These are phyloP conservation scores for Piper longum DNA, from an alignment of 164 flowering plant species.

Conservation along the genomic window DNA sequence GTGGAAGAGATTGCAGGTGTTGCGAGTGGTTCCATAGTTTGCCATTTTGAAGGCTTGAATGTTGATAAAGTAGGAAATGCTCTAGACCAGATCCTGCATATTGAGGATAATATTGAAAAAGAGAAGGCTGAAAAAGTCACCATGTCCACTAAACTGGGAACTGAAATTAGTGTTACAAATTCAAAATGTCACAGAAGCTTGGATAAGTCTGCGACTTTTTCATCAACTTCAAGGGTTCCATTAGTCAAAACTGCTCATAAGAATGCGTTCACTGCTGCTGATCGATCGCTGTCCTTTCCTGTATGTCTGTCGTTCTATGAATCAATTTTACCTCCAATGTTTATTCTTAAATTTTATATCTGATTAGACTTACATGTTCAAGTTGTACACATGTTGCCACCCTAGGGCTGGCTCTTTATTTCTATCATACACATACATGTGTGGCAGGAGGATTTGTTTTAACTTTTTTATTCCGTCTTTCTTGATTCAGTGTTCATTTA, in stretches of 20 bases:
- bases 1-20: not conserved
- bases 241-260: conserved; percentile 2
- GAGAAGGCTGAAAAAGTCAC: not conserved
- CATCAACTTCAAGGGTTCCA: conserved; percentile 5
- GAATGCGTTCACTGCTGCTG: conserved; percentile 3
- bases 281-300: conserved; percentile 27
- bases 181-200: conserved; percentile 11
- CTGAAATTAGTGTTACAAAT: not conserved
- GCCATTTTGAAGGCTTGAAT: not conserved
- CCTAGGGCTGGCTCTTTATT: not conserved
- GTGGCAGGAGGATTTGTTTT: no score
- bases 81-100: conserved; percentile 10
- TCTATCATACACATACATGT: no score
- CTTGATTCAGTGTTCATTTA: not conserved
- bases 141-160: not conserved
- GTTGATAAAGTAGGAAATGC: conserved; percentile 17
- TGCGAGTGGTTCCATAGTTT: not conserved
- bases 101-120: conserved; percentile 18
- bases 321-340: not conserved
- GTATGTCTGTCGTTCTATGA: conserved; percentile 21
- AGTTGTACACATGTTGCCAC: no score
- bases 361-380: not conserved
- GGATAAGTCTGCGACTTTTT: conserved; percentile 29
- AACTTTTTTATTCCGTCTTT: not conserved
- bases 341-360: not conserved